These are phyloP conservation scores for Saksenaea vasiformis DNA, from an alignment of 371 early-diverging fungal species.

Conservation along the genomic window DNA sequence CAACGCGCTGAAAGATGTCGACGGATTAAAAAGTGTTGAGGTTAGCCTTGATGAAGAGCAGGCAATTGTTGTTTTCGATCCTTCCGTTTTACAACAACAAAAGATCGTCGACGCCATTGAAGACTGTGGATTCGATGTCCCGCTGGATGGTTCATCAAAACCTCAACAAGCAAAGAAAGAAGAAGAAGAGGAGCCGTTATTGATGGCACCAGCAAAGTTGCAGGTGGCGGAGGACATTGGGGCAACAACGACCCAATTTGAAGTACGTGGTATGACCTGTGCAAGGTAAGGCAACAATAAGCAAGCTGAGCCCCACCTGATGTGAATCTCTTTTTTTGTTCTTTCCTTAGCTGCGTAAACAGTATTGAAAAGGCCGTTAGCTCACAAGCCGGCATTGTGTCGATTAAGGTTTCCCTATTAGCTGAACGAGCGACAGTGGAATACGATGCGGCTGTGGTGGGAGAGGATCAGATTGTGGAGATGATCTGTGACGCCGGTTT, in stretches of 20 bases:
- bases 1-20: constrained; percentile 37
- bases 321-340: background rate
- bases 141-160: background rate
- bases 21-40: constrained; percentile 45
- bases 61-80: constrained; percentile 49
- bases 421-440: constrained; percentile 83
- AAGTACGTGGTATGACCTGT: constrained; percentile 83
- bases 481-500: constrained; percentile 84
- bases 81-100: constrained; percentile 6
- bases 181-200: background rate
- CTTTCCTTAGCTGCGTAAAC: constrained; percentile 67
- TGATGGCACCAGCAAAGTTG: constrained; percentile 1
- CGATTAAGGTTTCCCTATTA: constrained; percentile 69
- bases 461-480: constrained; percentile 50
- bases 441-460: constrained; percentile 50
- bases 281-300: constrained; percentile 26
- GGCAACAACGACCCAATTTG: constrained; percentile 16
- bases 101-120: constrained; percentile 54
- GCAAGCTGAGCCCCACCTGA: background rate
- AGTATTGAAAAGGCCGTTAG: constrained; percentile 69
- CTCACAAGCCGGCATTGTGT: constrained; percentile 45
- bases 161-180: background rate
- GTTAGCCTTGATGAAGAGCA: constrained; percentile 44
- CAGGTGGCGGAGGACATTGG: background rate
- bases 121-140: constrained; percentile 38